A percentile compares a stretch with the other conserved stretches of the same genome.
phyloP scores from a whole-genome alignment of 495 filamentous ascomycete species.

The Geopyxis carbonaria region DNA sequence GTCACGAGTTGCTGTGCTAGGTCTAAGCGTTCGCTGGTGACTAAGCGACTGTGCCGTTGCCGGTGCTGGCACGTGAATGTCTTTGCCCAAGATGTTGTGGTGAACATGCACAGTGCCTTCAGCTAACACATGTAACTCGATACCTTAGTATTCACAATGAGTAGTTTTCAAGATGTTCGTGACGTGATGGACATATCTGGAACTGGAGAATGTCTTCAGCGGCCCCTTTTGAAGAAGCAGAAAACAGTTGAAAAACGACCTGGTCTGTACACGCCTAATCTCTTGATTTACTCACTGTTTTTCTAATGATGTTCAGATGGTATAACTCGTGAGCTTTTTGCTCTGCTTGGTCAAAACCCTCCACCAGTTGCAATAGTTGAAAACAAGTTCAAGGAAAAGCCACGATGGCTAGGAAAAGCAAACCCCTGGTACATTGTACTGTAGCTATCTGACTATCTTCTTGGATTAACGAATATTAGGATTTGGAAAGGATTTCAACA shows the following conservation, averaged over 20 bases:
- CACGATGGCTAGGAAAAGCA: conserved; percentile 40
- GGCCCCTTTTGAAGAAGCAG: conserved; percentile 57
- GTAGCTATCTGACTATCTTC: background rate
- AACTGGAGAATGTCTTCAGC: conserved; percentile 36
- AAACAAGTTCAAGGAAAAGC: conserved; percentile 47
- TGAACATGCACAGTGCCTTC: too few relatives aligned
- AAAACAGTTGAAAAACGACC: conserved; percentile 54
- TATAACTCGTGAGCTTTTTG: conserved; percentile 49
- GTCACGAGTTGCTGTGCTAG: too few relatives aligned
- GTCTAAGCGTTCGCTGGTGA: too few relatives aligned
- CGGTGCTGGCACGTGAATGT: too few relatives aligned
- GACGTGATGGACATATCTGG: conserved; percentile 73
- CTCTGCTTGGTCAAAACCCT: conserved; percentile 48
- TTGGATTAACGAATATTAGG: conserved; percentile 24
- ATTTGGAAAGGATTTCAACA: conserved; percentile 42
- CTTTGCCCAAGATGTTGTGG: too few relatives aligned
- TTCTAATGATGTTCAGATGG: conserved; percentile 47
- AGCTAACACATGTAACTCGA: too few relatives aligned
- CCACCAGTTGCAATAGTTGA: conserved; percentile 51
- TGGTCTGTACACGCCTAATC: conserved; percentile 38
- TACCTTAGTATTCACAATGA: conserved; percentile 12
- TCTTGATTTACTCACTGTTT: conserved; percentile 33
- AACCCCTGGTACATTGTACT: conserved; percentile 35
- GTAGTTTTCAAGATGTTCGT: conserved; percentile 58
- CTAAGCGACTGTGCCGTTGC: too few relatives aligned